Evolutionary conservation across 1,284 basidiomycete genomes (phyloP), one percentile per base, ranked within the genome.

Genomic region (Puccinia horiana): DNA sequence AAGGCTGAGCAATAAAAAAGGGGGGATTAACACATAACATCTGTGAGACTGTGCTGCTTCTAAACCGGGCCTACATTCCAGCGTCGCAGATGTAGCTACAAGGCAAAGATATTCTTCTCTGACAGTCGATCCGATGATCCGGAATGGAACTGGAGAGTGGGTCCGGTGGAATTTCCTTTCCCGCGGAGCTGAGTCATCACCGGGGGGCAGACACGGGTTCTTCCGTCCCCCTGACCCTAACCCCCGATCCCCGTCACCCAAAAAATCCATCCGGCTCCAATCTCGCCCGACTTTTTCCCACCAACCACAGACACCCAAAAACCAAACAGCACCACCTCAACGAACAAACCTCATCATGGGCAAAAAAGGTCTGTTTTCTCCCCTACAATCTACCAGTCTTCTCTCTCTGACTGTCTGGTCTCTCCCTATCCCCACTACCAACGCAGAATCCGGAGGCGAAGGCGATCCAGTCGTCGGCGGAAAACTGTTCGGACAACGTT

Each of bases 401-500:
- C 29, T 35, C 14, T 18, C 29, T 35, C 58, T n/a, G n/a, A n/a
- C n/a, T n/a, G 4, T 16, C 4, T 18, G 32, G 1, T 9, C 8
- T 35, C 2, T 29, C 5, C 11, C 58, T 26, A 1, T n/a, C 12
- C 58, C n/a, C 56, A 26, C 56, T 58, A 58, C n/a, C 56, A 23
- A 58, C 29, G 1, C 9, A 61, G 58, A 61, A 35, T 47, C 58
- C 16, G 58, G 58, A 61, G 58, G n/a, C 58, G 58, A 61, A 61
- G 58, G 58, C 49, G 76, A 78, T 49, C 16, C 76, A 32, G 26
- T 49, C n/a, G 61, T 47, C 26, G 76, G 76, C 26, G 76, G 26
- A 20, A 69, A 69, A 18, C 44, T 78, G 12, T 78, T 78, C n/a
- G 37, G 20, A 11, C 96, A 94, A 85, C 94, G 96, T 84, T 99